These are phyloP conservation scores for Puccinia coronata DNA, from an alignment of 1,284 basidiomycete species.

Conservation along the genomic window DNA sequence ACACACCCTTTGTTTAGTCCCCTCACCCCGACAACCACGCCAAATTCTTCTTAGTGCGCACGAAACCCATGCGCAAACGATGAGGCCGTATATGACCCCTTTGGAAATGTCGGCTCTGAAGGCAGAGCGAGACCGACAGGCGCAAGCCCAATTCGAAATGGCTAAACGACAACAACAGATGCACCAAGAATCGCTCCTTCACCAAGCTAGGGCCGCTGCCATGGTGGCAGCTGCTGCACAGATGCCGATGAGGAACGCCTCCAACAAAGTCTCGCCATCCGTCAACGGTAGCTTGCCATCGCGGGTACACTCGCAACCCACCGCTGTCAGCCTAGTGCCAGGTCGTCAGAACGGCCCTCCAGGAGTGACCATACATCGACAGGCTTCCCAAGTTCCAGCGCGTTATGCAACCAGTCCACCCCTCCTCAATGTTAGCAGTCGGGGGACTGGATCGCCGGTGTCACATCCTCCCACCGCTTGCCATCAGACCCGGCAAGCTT, in stretches of 20 bases:
- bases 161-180: slow-evolving; percentile 46
- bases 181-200: slow-evolving; percentile 43
- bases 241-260: slow-evolving; percentile 12
- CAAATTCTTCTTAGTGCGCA: slow-evolving; percentile 35
- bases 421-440: slow-evolving; percentile 12
- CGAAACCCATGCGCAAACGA: slow-evolving; percentile 45
- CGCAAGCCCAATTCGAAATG: slow-evolving; percentile 44
- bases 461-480: slow-evolving; percentile 8
- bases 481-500: slow-evolving; percentile 4
- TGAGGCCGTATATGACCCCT: slow-evolving; percentile 48
- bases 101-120: slow-evolving; percentile 47
- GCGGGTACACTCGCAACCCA: slow-evolving; percentile 15
- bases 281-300: slow-evolving; percentile 31
- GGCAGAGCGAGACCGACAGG: slow-evolving; percentile 41
- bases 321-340: slow-evolving; percentile 15
- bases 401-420: slow-evolving; percentile 32
- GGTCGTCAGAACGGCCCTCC: slow-evolving; percentile 17
- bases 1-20: not conserved
- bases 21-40: slow-evolving; percentile 26
- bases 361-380: slow-evolving; percentile 26
- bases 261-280: not conserved
- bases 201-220: slow-evolving; percentile 44
- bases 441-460: slow-evolving; percentile 26
- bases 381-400: slow-evolving; percentile 24
- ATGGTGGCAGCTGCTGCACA: slow-evolving; percentile 43